Percentiles rank a stretch among this genome's conserved stretches.
These are phyloP conservation scores for Silene noctiflora DNA, from an alignment of 179 eudicot species.

Conservation along the genomic window DNA sequence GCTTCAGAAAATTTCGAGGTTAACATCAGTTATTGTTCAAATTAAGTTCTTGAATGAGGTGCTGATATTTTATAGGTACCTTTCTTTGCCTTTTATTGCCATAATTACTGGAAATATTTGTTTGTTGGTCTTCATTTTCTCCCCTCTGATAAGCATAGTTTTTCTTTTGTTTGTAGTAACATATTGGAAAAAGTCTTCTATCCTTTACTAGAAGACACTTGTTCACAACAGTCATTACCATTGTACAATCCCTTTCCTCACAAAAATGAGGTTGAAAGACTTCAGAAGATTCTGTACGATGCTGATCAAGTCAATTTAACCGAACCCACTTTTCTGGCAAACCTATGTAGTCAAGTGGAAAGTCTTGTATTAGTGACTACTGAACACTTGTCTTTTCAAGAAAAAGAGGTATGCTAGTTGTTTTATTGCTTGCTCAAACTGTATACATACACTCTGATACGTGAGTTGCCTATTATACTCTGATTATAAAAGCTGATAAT, in stretches of 20 bases:
- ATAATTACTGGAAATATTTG: neutral
- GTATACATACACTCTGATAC: neutral
- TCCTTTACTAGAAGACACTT: conserved; percentile 42
- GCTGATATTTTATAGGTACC: conserved; percentile 70
- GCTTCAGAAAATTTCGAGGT: conserved; percentile 35
- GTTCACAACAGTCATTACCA: conserved; percentile 28
- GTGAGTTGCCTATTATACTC: neutral
- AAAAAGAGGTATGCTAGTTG: conserved; percentile 57
- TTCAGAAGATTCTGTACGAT: conserved; percentile 47
- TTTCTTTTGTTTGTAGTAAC: conserved; percentile 44
- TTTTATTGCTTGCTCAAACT: conserved; percentile 3
- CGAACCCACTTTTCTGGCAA: conserved; percentile 40
- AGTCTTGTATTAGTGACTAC: conserved; percentile 40
- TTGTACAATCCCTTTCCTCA: conserved; percentile 34
- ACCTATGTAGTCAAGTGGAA: conserved; percentile 51
- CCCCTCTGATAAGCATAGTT: conserved; percentile 13
- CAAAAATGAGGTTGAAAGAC: conserved; percentile 54
- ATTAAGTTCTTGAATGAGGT: conserved; percentile 65
- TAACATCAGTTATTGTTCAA: conserved; percentile 44
- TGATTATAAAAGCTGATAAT: neutral
- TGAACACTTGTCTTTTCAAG: conserved; percentile 51
- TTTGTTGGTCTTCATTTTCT: neutral
- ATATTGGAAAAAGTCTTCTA: conserved; percentile 51
- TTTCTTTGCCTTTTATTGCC: conserved; percentile 15
- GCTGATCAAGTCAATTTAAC: conserved; percentile 37